Evolutionary conservation across 768 basidiomycete species (phyloP), one percentile per base, ranked within the genome.

Genomic region (Trametes cinnabarina): DNA sequence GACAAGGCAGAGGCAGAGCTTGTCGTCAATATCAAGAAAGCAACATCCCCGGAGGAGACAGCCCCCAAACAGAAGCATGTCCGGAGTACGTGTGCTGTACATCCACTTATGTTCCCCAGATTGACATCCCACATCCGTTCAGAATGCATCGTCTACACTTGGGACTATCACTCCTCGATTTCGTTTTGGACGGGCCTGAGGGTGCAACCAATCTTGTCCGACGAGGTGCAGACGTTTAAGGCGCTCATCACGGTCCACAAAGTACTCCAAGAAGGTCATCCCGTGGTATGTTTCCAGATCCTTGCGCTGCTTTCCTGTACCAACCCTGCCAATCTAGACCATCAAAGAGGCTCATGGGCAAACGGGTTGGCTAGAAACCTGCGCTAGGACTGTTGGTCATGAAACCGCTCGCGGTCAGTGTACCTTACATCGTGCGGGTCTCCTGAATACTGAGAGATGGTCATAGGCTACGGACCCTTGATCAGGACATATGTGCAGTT

Each of bases 11-110:
- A 99, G 71, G 82, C 87, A 53, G 97, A 98, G 72, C 84, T 99
- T 17, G 86, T 87, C 17, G 80, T 95, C 32, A 94, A 96, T 69
- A 95, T 99, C 73, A 99, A 99, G 82, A 99, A 99, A 72, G 97
- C 97, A 3, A 98, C 95, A 6, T 94, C 84, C 68, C 78, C 93
- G 40, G 97, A 99, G 49, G 97, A 98, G 77, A 84, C 86, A 26
- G 96, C 97, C 4, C 97, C 97, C 8, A 99, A 99, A 74, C 95
- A 98, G 82, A 99, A 99, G 71, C 97, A 99, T 70, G 97, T 99
- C 66, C 85, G 97, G 71, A 98, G 96, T 98, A 75, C 71, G 88
- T 80, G n/a, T 32, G 19, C 34, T 1, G 11, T 55, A 15, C n/a
- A 15, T 12, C 12, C 46, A 39, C 40, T 32, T 35, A n/a, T 61